Evolutionary conservation across 805 yeast species (phyloP), one percentile per base, ranked within the genome.

Genomic region (Starmera amethionina): DNA sequence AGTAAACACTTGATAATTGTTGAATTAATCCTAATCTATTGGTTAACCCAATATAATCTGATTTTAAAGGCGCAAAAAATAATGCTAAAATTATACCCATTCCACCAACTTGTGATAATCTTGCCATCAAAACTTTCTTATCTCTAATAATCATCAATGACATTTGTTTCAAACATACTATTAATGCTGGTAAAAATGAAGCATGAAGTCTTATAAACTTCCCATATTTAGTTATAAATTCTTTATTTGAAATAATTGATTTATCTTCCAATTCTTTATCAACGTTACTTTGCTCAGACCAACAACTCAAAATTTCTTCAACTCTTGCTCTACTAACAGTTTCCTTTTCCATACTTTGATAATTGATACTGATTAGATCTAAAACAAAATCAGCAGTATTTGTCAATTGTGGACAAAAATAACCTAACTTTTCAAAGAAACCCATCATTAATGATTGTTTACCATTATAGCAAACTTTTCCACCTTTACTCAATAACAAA

Each of bases 21-120:
- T 87, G 96, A 4, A 82, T 68, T 32, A 85, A 60, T 5, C 96
- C 96, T 15, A 87, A 61, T 46, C 95, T 64, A 55, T 85, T 74
- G 45, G 70, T 71, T 29, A 84, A 68, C 34, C 90, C 80, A 5
- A 57, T 52, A 37, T 58, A 64, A 32, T 58, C 52, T 37, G 68
- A 59, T 39, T 67, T 64, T 34, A 79, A 48, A 9, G 84, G 82
- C 0, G 86, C 69, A 64, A 77, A 82, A 52, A 70, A 87, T 27
- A 87, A 62, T 0, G 90, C 73, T 34, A 79, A 68, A n/a, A 87
- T 69, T 5, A 80, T 65, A 4, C 82, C 88, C 43, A 82, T 60
- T 9, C 86, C 83, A 0, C 77, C 59, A 11, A 81, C 72, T 51
- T 85, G 93, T 13, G 77, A 68, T 3, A 79, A 55, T 49, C 94